phyloP scores from a whole-genome alignment of 2,329 filamentous ascomycete species.

The Aureobasidium sp. region DNA sequence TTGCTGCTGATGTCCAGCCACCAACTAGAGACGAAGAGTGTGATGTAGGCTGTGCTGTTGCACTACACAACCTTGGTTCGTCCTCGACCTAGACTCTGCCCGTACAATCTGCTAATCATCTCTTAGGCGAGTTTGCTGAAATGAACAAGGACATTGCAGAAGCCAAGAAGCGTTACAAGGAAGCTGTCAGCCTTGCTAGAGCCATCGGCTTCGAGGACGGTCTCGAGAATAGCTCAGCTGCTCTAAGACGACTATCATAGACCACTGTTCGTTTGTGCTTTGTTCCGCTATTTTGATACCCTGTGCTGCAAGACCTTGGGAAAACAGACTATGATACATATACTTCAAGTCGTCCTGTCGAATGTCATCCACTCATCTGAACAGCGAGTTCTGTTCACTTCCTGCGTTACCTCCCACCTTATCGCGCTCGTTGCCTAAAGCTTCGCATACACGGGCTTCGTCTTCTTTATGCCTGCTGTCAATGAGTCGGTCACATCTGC shows the following conservation, averaged over 20 bases:
- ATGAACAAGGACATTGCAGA: constrained; percentile 58
- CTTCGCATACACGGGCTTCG: constrained; percentile 76
- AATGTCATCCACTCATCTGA: not conserved
- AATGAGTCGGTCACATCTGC: constrained; percentile 67
- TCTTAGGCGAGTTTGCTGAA: constrained; percentile 63
- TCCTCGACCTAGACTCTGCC: not conserved
- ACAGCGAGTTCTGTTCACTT: not conserved
- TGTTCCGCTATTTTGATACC: not conserved
- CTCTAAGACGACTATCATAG: constrained; percentile 27
- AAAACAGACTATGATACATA: not conserved
- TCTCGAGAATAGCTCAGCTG: constrained; percentile 31
- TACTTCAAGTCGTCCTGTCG: not conserved
- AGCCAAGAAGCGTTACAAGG: constrained; percentile 59
- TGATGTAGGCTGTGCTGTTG: constrained; percentile 71
- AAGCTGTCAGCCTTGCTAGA: constrained; percentile 54
- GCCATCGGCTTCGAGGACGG: constrained; percentile 41
- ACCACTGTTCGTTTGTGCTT: not conserved
- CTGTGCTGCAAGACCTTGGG: not conserved
- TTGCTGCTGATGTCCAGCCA: constrained; percentile 56
- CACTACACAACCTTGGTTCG: constrained; percentile 63
- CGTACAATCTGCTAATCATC: not conserved
- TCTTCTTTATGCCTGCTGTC: constrained; percentile 68
- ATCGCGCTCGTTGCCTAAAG: constrained; percentile 39
- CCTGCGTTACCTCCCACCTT: not conserved
- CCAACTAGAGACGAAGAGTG: constrained; percentile 68